These are phyloP conservation scores for Serendipita indica DNA, from an alignment of 768 basidiomycete genomes.

Conservation along the genomic window DNA sequence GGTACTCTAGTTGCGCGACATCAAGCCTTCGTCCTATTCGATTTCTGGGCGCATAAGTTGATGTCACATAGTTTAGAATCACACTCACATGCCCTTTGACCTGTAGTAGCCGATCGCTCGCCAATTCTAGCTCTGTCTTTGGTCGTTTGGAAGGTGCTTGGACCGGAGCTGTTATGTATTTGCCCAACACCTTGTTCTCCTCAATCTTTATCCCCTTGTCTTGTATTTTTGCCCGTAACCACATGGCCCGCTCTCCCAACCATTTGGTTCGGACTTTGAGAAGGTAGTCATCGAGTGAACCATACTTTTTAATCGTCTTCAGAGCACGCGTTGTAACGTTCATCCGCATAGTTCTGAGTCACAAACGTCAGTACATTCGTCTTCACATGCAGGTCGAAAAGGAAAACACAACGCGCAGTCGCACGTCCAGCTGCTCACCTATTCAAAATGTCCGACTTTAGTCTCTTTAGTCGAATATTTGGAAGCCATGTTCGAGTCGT, in stretches of 20 bases:
- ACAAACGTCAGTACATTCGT: too few relatives aligned
- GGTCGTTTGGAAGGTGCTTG: too few relatives aligned
- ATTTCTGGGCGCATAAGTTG: too few relatives aligned
- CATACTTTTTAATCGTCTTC: conserved; percentile 71
- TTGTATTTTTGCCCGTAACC: neutral
- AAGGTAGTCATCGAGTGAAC: conserved; percentile 60
- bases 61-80: too few relatives aligned
- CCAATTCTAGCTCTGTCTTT: too few relatives aligned
- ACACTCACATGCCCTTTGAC: too few relatives aligned
- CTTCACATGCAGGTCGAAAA: neutral
- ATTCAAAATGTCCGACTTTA: conserved; percentile 52
- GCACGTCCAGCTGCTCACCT: conserved; percentile 19
- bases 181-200: neutral
- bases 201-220: conserved; percentile 2
- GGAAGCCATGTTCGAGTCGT: conserved; percentile 80
- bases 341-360: conserved; percentile 32
- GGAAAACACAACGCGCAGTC: neutral
- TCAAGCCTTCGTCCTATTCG: too few relatives aligned
- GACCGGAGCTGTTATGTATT: too few relatives aligned
- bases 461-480: conserved; percentile 64
- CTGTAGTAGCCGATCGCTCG: too few relatives aligned
- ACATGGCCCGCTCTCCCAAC: conserved; percentile 12
- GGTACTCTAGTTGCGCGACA: too few relatives aligned
- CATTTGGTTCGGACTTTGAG: conserved; percentile 20
- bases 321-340: conserved; percentile 66